Percentiles rank a stretch among this genome's conserved stretches.
Evolutionary conservation across 2,329 filamentous ascomycete genomes (phyloP).

Genomic region (Diaporthe citriasiana): DNA sequence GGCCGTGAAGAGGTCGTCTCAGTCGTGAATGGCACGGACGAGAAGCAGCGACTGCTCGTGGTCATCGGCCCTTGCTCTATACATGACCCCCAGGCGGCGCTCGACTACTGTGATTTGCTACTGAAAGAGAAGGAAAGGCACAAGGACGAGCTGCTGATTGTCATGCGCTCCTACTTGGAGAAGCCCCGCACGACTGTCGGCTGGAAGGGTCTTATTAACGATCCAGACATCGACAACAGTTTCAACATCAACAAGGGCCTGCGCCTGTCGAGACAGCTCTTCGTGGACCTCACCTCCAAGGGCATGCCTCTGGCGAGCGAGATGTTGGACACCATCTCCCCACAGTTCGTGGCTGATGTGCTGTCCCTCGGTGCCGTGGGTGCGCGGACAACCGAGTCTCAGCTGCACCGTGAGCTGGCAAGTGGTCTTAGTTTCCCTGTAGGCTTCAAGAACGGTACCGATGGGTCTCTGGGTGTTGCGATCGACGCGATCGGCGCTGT

Average conservation of each 20-base stretch:
- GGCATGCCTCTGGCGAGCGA: slow-evolving; percentile 98
- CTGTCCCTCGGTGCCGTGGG: slow-evolving; percentile 94
- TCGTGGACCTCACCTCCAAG: slow-evolving; percentile 89
- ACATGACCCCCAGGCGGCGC: slow-evolving; percentile 90
- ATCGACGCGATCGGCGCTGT: slow-evolving; percentile 97
- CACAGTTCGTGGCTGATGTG: slow-evolving; percentile 94
- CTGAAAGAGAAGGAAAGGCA: slow-evolving; percentile 88
- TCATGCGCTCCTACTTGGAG: slow-evolving; percentile 99
- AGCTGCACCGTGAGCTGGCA: slow-evolving; percentile 94
- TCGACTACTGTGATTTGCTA: slow-evolving; percentile 92
- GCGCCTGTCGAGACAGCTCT: slow-evolving; percentile 87
- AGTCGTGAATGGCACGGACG: slow-evolving; percentile 72
- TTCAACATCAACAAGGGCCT: slow-evolving; percentile 99
- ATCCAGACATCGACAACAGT: slow-evolving; percentile 97
- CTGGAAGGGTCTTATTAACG: slow-evolving; percentile 99
- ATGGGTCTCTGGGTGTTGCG: slow-evolving; percentile 88
- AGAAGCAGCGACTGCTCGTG: slow-evolving; percentile 73
- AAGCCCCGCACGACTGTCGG: slow-evolving; percentile 98
- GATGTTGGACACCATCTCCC: slow-evolving; percentile 98
- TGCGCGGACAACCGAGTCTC: slow-evolving; percentile 95
- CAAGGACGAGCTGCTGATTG: slow-evolving; percentile 88
- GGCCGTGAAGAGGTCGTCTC: slow-evolving; percentile 75
- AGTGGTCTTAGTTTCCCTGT: slow-evolving; percentile 97
- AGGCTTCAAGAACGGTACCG: slow-evolving; percentile 99
- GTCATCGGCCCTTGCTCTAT: slow-evolving; percentile 97